Conservation (phyloP, 257 asterid genomes). For the Rubia yunnanensis region DNA sequence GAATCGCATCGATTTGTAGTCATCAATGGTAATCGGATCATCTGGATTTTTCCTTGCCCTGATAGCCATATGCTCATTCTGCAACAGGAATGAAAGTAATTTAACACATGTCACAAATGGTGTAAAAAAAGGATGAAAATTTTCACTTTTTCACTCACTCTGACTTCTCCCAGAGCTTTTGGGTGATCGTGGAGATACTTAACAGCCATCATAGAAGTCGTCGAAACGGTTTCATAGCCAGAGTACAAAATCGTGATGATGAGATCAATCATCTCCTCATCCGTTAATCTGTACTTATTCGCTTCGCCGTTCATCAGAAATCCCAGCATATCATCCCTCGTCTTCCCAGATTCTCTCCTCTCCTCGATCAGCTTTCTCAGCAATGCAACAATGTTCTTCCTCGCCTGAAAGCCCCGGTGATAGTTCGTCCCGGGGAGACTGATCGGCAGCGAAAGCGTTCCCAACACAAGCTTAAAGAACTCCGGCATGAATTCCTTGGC, state of each 20-base stretch:
- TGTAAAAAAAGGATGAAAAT: too few relatives aligned
- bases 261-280: slow-evolving; percentile 68
- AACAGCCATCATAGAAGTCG: slow-evolving; percentile 80
- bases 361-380: slow-evolving; percentile 39
- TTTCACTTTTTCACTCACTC: slow-evolving; percentile 27
- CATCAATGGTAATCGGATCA: slow-evolving; percentile 73
- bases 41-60: slow-evolving; percentile 63
- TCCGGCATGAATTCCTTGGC: slow-evolving; percentile 75
- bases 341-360: slow-evolving; percentile 40
- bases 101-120: too few relatives aligned
- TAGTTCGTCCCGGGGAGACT: slow-evolving; percentile 85
- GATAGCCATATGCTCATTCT: slow-evolving; percentile 70
- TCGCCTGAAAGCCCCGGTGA: slow-evolving; percentile 73
- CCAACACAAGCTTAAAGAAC: slow-evolving; percentile 80
- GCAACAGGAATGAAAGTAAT: too few relatives aligned
- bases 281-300: slow-evolving; percentile 28
- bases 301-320: slow-evolving; percentile 31
- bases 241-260: slow-evolving; percentile 76
- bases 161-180: slow-evolving; percentile 51
- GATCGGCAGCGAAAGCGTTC: slow-evolving; percentile 90
- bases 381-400: slow-evolving; percentile 41
- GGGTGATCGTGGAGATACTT: slow-evolving; percentile 85
- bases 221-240: slow-evolving; percentile 83
- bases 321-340: slow-evolving; percentile 47
- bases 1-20: slow-evolving; percentile 85